Percentiles rank a stretch among this genome's conserved stretches.
Conservation (phyloP, 805 yeast genomes). For the Candida sakaeoensis region DNA sequence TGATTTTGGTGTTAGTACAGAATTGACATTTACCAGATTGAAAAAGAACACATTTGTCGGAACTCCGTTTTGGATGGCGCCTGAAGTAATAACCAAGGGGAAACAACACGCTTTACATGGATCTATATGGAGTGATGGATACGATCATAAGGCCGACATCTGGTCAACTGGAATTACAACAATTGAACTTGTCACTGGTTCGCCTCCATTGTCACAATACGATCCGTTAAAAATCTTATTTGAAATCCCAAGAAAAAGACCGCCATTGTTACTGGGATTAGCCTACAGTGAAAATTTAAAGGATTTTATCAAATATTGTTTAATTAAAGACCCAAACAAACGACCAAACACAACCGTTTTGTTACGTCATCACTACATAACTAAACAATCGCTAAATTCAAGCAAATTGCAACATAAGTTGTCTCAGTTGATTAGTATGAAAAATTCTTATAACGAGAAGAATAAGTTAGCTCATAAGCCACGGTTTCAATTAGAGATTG, state of each 20-base stretch:
- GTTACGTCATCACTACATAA: conserved; percentile 51
- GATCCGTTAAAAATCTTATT: conserved; percentile 77
- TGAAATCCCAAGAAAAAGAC: conserved; percentile 59
- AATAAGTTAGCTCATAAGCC: conserved; percentile 14
- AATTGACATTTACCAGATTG: conserved; percentile 52
- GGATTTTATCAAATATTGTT: conserved; percentile 63
- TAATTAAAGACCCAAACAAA: conserved; percentile 58
- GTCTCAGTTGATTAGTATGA: conserved; percentile 3
- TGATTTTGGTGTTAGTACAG: conserved; percentile 93
- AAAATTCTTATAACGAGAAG: conserved; percentile 17
- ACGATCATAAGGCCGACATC: conserved; percentile 84
- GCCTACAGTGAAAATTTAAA: conserved; percentile 50
- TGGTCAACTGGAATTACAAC: conserved; percentile 96
- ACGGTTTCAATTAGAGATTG: conserved; percentile 26
- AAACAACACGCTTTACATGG: conserved; percentile 73
- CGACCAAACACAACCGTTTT: conserved; percentile 63
- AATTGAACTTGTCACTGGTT: conserved; percentile 77
- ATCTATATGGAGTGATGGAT: conserved; percentile 44
- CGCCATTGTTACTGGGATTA: conserved; percentile 54
- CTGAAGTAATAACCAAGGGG: conserved; percentile 70
- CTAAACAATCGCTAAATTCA: conserved; percentile 14
- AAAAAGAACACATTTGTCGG: conserved; percentile 82
- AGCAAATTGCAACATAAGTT: conserved; percentile 2
- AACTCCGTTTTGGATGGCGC: conserved; percentile 99
- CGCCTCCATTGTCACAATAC: conserved; percentile 70